Base-by-base conservation (phyloP, 2,329 filamentous ascomycete species). In the Metarhizium sp. region DNA sequence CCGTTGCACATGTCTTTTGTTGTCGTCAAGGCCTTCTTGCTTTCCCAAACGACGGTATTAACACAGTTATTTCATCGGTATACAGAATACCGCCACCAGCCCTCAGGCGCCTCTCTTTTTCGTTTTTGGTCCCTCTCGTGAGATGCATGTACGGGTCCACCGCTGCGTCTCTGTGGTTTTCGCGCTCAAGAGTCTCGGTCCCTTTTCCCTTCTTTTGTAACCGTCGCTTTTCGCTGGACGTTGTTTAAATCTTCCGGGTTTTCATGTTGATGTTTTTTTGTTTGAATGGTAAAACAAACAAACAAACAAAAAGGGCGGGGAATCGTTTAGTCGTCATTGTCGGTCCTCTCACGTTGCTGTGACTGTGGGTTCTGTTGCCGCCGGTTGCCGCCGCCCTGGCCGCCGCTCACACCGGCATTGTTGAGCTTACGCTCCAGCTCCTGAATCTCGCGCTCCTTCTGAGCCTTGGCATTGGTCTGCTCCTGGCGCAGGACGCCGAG, bases 401-500 rank as follows among this genome's bases (percentile, higher is more conserved):
- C 66, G 53, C 60, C 61, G 57, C 71, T 67, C 51, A 75, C 52
- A 38, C 70, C 69, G 20, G 70, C 69, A 55, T 70, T 75, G 56
- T 74, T 73, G 53, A 84, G 67, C 74, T 88, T 88, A 64, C 84
- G 79, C 74, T 90, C 87, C 29, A 83, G 72, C 70, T 88, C 85
- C 70, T 84, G 84, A 61, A 79, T 72, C 74, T 90, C 90, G 62
- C 86, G 86, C 77, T 95, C 90, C 75, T 84, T 86, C 71, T 89
- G 84, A 54, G 83, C 76, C 64, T 87, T 80, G 62, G 87, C 92
- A 65, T 88, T 86, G 73, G 86, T 79, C 78, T 95, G 87, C 77
- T 95, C 90, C 69, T 82, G 78, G 66, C 86, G 83, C 62, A 97
- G 81, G 49, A 94, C 89, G 55, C 78, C 77, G 63, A 95, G 77